These are phyloP conservation scores for Piloderma croceum DNA, from an alignment of 768 basidiomycete genomes.

Conservation along the genomic window DNA sequence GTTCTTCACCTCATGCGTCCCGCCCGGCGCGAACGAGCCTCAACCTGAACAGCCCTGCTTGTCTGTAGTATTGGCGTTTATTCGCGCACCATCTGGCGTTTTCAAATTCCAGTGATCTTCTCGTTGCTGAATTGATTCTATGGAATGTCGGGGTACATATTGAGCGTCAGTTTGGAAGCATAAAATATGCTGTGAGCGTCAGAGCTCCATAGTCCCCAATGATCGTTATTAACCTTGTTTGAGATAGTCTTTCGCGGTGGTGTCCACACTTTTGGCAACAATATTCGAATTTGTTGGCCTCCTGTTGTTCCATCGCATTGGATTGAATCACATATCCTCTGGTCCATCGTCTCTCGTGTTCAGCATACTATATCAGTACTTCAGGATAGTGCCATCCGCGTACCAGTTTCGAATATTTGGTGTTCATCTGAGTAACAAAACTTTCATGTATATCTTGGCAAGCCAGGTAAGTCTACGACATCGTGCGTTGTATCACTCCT, in stretches of 20 bases:
- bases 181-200: slow-evolving; percentile 75
- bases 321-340: slow-evolving; percentile 68
- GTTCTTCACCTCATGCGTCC: slow-evolving; percentile 12
- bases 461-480: slow-evolving; percentile 59
- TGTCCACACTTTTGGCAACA: slow-evolving; percentile 62
- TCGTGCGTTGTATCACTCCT: too few species aligned
- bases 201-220: not conserved
- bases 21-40: slow-evolving; percentile 17
- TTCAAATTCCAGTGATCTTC: slow-evolving; percentile 79
- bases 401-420: slow-evolving; percentile 78
- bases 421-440: slow-evolving; percentile 69
- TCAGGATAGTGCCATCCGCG: slow-evolving; percentile 65
- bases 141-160: slow-evolving; percentile 66
- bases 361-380: slow-evolving; percentile 79
- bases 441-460: slow-evolving; percentile 65
- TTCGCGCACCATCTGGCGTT: slow-evolving; percentile 68
- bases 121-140: slow-evolving; percentile 68
- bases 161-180: slow-evolving; percentile 81
- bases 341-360: slow-evolving; percentile 76
- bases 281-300: slow-evolving; percentile 62
- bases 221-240: slow-evolving; percentile 8
- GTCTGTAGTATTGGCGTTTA: slow-evolving; percentile 79
- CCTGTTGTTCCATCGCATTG: slow-evolving; percentile 57
- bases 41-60: slow-evolving; percentile 29
- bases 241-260: slow-evolving; percentile 67